Evolutionary conservation across 2,329 filamentous ascomycete species (phyloP).

Genomic region (Ceratocystiopsis brevicomis): DNA sequence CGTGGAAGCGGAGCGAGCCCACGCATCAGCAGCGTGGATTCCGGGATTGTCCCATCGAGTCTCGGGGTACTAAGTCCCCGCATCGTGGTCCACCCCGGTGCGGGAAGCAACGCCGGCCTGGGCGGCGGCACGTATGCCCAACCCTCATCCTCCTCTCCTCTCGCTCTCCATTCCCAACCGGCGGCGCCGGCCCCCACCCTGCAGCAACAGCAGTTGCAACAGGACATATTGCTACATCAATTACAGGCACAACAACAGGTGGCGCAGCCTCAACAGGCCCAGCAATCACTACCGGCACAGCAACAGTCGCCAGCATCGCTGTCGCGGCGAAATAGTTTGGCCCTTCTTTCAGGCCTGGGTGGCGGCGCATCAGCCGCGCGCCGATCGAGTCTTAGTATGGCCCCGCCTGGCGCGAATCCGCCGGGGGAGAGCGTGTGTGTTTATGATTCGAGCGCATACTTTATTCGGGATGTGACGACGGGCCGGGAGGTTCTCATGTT

Average conservation of each 20-base stretch:
- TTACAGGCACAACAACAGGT: neutral
- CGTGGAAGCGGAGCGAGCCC: constrained; percentile 38
- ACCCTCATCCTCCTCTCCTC: constrained; percentile 10
- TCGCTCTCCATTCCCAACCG: constrained; percentile 7
- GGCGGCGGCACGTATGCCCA: constrained; percentile 3
- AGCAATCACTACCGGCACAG: neutral
- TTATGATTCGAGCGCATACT: constrained; percentile 81
- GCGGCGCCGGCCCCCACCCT: constrained; percentile 8
- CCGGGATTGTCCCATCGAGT: constrained; percentile 11
- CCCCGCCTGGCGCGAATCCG: neutral
- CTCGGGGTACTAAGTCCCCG: constrained; percentile 12
- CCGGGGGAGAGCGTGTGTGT: constrained; percentile 41
- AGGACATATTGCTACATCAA: neutral
- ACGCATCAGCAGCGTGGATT: constrained; percentile 31
- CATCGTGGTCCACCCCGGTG: constrained; percentile 12
- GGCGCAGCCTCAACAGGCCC: neutral
- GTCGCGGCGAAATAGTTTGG: constrained; percentile 7
- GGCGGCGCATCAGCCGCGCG: constrained; percentile 1
- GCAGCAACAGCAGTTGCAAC: constrained; percentile 4
- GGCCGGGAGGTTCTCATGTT: constrained; percentile 75
- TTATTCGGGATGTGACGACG: constrained; percentile 58
- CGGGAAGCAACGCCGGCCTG: constrained; percentile 7
- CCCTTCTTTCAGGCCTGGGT: neutral
- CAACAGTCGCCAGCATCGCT: constrained; percentile 1
- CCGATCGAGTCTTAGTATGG: constrained; percentile 1